Evolutionary conservation across 1,284 basidiomycete species (phyloP), one percentile per base, ranked within the genome.

Genomic region (Bondarzewia mesenterica): DNA sequence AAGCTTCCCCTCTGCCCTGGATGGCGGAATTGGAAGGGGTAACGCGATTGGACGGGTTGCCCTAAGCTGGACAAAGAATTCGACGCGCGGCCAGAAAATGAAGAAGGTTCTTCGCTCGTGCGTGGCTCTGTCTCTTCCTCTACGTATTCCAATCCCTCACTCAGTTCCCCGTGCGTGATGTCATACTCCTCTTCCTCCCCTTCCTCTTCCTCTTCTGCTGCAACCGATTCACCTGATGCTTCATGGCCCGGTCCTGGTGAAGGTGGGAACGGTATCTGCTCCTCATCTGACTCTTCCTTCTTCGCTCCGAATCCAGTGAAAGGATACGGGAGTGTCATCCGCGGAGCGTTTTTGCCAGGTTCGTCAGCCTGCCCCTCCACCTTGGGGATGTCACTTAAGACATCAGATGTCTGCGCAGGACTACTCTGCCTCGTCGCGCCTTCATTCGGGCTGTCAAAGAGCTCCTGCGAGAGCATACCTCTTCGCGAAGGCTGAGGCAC

Each of bases 31-130:
- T 77, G 72, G 72, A 87, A 85, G 4, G 83, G 85, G 60, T 84
- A 85, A 1, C 82, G 74, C 5, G 82, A 79, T 16, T 66, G 62
- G 46, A 89, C 70, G 1, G 85, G 86, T n/a, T 82, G 80, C 2
- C 86, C 87, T 5, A 89, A 73, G 56, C 81, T 84, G 5, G 85
- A 88, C 77, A 89, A 79, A 4, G 85, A 89, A 16, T 77, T 83
- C 3, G 84, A 86, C 1, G 77, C 81, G 25, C 80, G 74, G 35
- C 74, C 73, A 10, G 60, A 63, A 25, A 57, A 56, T 4, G 75
- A 73, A 4, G 78, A 79, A 4, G 70, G 70, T 3, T 70, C 69
- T 44, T 74, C 69, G 50, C 72, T 70, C 20, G 55, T 68, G 66
- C 51, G 72, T 71, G 27, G 70, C 67, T 62, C 63, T 2, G 56